Evolutionary conservation across 495 filamentous ascomycete genomes (phyloP), one percentile per base, ranked within the genome.

Genomic region (Baudoinia panamericana): DNA sequence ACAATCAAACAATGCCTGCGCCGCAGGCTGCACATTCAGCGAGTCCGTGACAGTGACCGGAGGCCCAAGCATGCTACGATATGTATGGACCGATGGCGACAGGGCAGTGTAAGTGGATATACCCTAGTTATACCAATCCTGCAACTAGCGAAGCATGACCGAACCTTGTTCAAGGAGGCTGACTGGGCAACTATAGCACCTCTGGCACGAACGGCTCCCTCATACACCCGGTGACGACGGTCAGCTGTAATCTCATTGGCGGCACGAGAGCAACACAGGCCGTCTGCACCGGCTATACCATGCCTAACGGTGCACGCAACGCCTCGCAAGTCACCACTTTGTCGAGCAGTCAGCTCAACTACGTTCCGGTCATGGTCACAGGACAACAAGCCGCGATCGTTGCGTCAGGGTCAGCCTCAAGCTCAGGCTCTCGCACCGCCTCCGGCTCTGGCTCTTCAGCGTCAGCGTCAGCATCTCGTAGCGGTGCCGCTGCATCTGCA

Each of bases 21-120:
- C n/a, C 15, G 8, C 32, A 8, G 29, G 18, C 31, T 50, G 47
- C 37, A 15, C 17, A 16, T 20, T 50, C 41, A 16, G 17, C 28
- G 20, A 22, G 30, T 30, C 47, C 8, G 26, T 50, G 15, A 45
- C 42, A 28, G 16, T 50, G 3, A 50, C 47, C 4, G 41, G 37
- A 41, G 47, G 47, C 30, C 12, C n/a, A 9, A 43, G 46, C 28
- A 50, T 36, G 3, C 30, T 45, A 9, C 21, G 24, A 3, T 50
- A 45, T 33, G 38, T 42, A 29, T 39, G 35, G 31, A 39, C 23
- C 7, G 17, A 43, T 18, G 34, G 32, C 6, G 23, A 28, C 23
- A 24, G 31, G 15, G 45, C 23, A 17, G 12, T 19, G 22, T 40
- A 39, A 35, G 26, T 38, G 26, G 9, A 29, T 29, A 9, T 29